Evolutionary conservation across 495 filamentous ascomycete species (phyloP), one percentile per base, ranked within the genome.

Genomic region (Aspergillus leporis): DNA sequence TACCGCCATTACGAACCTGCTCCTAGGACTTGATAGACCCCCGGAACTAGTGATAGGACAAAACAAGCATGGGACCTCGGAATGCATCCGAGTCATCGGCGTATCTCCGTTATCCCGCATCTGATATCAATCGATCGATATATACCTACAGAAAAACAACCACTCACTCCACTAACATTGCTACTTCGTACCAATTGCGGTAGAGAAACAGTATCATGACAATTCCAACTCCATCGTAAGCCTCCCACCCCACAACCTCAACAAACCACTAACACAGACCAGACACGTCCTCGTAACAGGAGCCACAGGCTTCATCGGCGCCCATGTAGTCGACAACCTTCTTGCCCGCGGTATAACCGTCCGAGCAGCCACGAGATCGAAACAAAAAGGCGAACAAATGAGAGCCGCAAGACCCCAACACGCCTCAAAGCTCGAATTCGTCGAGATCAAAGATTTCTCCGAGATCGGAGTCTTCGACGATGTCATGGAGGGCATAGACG

Each of bases 251-350:
- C 3, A 1, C 16, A 19, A 45, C 19, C 41, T 1, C 16, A 19
- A 1, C 41, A 5, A 45, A 19, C 18, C 41, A 19, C 41, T 45
- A 45, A 45, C n/a, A 18, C 7, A 7, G 14, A n/a, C 16, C 41
- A 45, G 41, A 1, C 41, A 21, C 30, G 60, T 79, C 34, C 71
- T 81, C 2, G 74, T 81, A 45, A 79, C 75, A 7, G 74, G 75
- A 18, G 69, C 70, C 21, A 72, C 73, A 4, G 76, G 76, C 54
- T 75, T 74, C 60, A 74, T 78, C 32, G 75, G 72, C 40, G 70
- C 72, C n/a, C 74, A 76, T 64, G 66, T 76, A 13, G 67, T 77
- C 41, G 70, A 75, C 45, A 66, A 64, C 16, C 61, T 76, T 0
- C 62, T 77, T 0, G 60, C 65, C 14, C 62, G 58, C 3, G 75